These are phyloP conservation scores for Trichoderma cornu-damae DNA, from an alignment of 2,329 filamentous ascomycete genomes.

Conservation along the genomic window DNA sequence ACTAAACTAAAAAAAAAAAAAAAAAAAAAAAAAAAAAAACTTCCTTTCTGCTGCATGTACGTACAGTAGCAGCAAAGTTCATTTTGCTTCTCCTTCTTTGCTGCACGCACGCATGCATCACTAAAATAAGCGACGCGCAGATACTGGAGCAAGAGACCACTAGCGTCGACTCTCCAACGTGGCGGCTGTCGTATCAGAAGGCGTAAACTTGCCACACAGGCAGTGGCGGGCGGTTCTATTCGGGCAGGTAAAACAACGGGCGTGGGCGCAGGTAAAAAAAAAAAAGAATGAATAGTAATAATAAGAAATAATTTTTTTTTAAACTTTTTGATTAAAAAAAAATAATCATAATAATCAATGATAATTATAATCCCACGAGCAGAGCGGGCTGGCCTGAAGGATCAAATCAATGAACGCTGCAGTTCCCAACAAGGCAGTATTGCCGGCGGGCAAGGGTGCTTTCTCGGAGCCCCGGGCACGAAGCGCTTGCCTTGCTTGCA, in stretches of 20 bases:
- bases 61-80: too few species aligned
- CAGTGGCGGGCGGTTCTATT: conserved; percentile 1
- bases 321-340: too few species aligned
- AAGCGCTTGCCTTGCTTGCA: conserved; percentile 16
- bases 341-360: too few species aligned
- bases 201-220: too few species aligned
- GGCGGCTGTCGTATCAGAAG: conserved; percentile 8
- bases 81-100: background rate
- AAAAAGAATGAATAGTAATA: too few species aligned
- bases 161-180: background rate
- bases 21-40: too few species aligned
- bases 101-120: conserved; percentile 2
- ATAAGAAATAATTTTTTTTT: too few species aligned
- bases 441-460: conserved; percentile 10
- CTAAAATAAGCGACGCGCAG: conserved; percentile 18
- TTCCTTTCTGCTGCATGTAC: too few species aligned
- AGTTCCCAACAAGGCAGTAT: conserved; percentile 16
- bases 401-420: conserved; percentile 11
- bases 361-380: conserved; percentile 4
- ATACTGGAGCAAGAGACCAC: background rate
- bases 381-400: conserved; percentile 12
- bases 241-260: conserved; percentile 9
- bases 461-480: background rate
- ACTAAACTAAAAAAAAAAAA: too few species aligned
- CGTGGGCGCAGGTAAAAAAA: background rate